Evolutionary conservation across 257 asterid genomes (phyloP), one percentile per base, ranked within the genome.

Genomic region (Primulina huaijiensis): DNA sequence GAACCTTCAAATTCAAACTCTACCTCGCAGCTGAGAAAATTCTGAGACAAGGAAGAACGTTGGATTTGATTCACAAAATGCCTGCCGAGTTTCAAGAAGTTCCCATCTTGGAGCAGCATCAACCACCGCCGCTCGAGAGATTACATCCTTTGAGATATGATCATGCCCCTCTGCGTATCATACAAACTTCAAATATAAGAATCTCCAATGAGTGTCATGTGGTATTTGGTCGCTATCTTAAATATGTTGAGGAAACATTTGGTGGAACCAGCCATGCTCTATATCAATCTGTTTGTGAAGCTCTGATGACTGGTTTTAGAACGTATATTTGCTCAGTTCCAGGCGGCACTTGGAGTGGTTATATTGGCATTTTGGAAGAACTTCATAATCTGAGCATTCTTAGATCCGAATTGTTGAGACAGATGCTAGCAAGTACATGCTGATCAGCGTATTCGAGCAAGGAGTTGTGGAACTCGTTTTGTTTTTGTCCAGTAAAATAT

Each of bases 1-100:
- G 72, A 29, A 88, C 91, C 33, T 88, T 83, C 76, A 83, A 62
- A 74, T 88, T 82, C 64, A 75, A 14, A 62, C 27, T 73, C 65
- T 3, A 29, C 17, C 71, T 74, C 2, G 17, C 71, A 30, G 11
- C 3, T 33, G n/a, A 17, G 19, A 53, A 58, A 31, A 52, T 29
- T 30, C 7, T 8, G 21, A 30, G 9, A 37, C 31, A 4, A 1
- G 6, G 60, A 64, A 37, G 20, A 19, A 30, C 25, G 9, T 64
- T 8, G n/a, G 16, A 23, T 57, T 11, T 17, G 20, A 40, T 53
- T 16, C 60, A 52, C 29, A 62, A 27, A 3, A 37, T 29, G 12
- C 9, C 72, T 55, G 62, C 35, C 11, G 35, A 31, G 11, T 7
- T 30, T 16, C 64, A 52, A 46, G 19, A 12, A 53, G 33, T 63